Evolutionary conservation across 192 early-diverging fungal genomes (phyloP).

Genomic region (Coemansia biformis): DNA sequence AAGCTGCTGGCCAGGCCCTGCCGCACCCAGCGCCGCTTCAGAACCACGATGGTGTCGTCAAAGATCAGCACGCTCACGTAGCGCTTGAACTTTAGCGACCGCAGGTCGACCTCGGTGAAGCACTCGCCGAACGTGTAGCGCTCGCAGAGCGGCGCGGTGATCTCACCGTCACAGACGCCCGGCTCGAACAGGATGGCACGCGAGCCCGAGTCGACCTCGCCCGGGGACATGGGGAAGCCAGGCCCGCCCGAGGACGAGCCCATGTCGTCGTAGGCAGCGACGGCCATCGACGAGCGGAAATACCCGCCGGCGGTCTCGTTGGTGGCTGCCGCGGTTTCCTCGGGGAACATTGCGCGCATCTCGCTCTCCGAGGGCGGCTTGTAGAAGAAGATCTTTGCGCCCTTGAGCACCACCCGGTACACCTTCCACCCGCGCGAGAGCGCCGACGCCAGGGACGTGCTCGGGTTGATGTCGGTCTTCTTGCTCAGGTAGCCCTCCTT

Average conservation of each 20-base stretch:
- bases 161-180: conserved; percentile 52
- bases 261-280: conserved; percentile 17
- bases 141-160: conserved; percentile 49
- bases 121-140: conserved; percentile 64
- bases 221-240: conserved; percentile 52
- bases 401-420: conserved; percentile 65
- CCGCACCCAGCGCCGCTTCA: conserved; percentile 61
- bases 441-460: conserved; percentile 53
- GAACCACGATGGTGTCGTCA: conserved; percentile 60
- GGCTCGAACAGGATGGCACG: conserved; percentile 55
- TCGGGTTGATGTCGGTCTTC: conserved; percentile 65
- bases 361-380: conserved; percentile 57
- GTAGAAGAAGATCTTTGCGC: conserved; percentile 72
- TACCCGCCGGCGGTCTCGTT: conserved; percentile 49
- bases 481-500: conserved; percentile 71
- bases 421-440: conserved; percentile 70
- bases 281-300: conserved; percentile 32
- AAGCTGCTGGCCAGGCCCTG: conserved; percentile 51
- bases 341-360: conserved; percentile 52
- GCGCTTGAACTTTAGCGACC: conserved; percentile 59
- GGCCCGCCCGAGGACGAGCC: conserved; percentile 5
- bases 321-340: conserved; percentile 45
- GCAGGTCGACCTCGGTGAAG: conserved; percentile 60
- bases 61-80: conserved; percentile 61
- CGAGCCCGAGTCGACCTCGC: conserved; percentile 57